These are phyloP conservation scores for Podospora pseudopauciseta DNA, from an alignment of 495 filamentous ascomycete species.

Conservation along the genomic window DNA sequence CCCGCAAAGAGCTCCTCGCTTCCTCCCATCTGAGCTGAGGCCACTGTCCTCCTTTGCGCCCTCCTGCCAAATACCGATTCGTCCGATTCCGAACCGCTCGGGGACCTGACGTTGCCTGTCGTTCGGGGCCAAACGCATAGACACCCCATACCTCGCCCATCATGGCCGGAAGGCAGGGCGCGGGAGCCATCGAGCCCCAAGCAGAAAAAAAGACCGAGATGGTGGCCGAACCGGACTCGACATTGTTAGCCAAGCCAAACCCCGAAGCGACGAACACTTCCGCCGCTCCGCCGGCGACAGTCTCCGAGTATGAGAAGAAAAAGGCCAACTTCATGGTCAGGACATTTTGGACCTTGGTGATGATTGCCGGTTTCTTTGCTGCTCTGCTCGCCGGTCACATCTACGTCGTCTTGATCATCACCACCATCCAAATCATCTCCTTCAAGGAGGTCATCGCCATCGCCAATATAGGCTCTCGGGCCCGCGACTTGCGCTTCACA, in stretches of 20 bases:
- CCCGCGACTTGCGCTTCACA: slow-evolving; percentile 87
- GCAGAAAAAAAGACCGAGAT: background rate
- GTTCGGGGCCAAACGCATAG: background rate
- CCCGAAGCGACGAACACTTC: background rate
- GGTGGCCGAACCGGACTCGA: background rate
- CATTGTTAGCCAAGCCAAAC: background rate
- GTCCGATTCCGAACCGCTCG: background rate
- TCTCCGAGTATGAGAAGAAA: slow-evolving; percentile 92
- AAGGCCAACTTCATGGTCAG: slow-evolving; percentile 96
- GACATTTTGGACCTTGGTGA: slow-evolving; percentile 96
- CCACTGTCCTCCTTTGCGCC: no score
- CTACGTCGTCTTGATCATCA: slow-evolving; percentile 90
- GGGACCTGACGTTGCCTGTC: background rate
- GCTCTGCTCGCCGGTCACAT: slow-evolving; percentile 93
- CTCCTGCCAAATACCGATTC: background rate
- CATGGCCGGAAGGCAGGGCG: background rate
- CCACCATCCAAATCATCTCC: slow-evolving; percentile 89
- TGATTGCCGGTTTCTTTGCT: slow-evolving; percentile 91
- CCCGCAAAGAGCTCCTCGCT: no score
- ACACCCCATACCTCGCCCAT: background rate
- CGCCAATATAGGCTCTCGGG: slow-evolving; percentile 85
- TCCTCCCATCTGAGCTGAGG: no score
- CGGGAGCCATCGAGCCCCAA: background rate
- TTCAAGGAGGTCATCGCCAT: slow-evolving; percentile 99
- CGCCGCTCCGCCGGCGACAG: background rate